A percentile compares a stretch with the other conserved stretches of the same genome.
Evolutionary conservation across 306 rosid genomes (phyloP).

Genomic region (Ammopiptanthus mongolicus): DNA sequence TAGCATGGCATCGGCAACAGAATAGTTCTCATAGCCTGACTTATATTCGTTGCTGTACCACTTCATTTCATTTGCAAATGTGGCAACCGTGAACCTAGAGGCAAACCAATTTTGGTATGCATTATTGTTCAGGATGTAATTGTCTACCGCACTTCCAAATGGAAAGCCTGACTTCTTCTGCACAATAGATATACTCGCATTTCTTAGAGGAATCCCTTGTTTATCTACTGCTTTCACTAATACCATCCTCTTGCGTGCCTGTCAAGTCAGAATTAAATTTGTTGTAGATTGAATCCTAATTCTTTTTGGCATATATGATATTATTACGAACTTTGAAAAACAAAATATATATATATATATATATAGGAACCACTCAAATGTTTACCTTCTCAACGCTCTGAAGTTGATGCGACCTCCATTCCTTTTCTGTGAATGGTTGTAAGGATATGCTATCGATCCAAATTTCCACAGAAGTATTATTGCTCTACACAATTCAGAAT

Average conservation of each 20-base stretch:
- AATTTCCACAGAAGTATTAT: constrained; percentile 39
- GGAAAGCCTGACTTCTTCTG: constrained; percentile 36
- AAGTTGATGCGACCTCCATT: constrained; percentile 61
- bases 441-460: constrained; percentile 67
- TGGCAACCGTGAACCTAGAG: constrained; percentile 55
- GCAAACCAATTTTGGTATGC: constrained; percentile 66
- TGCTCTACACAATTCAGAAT: constrained; percentile 38
- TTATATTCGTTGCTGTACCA: constrained; percentile 56
- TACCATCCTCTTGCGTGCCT: constrained; percentile 56
- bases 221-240: constrained; percentile 36
- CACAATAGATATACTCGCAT: constrained; percentile 36
- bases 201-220: constrained; percentile 47
- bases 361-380: too few relatives aligned
- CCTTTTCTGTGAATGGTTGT: constrained; percentile 54
- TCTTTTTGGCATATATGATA: too few relatives aligned
- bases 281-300: not conserved
- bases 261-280: not conserved
- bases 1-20: constrained; percentile 51
- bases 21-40: constrained; percentile 44
- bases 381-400: constrained; percentile 49
- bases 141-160: constrained; percentile 54
- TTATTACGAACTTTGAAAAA: not conserved
- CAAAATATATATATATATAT: too few relatives aligned
- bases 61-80: constrained; percentile 74
- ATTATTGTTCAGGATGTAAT: constrained; percentile 41